Percentiles rank a stretch among this genome's conserved stretches.
Conservation (phyloP, 2,329 filamentous ascomycete genomes). For the Beauveria varroae region DNA sequence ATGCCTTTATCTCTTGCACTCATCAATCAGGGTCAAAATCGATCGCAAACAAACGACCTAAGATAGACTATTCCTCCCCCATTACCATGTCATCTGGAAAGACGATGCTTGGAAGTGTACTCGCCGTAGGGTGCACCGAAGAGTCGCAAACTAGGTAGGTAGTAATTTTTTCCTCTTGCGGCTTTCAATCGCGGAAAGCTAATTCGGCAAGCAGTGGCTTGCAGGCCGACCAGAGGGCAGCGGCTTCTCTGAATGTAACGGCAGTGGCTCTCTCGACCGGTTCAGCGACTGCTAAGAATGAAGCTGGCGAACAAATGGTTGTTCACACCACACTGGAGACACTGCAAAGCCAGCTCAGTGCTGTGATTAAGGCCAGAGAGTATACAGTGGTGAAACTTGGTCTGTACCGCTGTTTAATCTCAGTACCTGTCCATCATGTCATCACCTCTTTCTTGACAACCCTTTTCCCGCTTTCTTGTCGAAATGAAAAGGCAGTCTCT, state of each 20-base stretch:
- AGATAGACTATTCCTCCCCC: not conserved
- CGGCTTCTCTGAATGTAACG: not conserved
- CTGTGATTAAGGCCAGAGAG: not conserved
- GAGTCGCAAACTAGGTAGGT: not conserved
- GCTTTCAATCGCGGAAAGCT: not conserved
- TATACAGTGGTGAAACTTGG: not conserved
- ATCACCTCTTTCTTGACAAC: not conserved
- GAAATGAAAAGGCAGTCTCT: not conserved
- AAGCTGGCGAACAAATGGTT: not conserved
- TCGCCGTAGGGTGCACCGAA: not conserved
- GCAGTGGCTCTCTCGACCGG: not conserved
- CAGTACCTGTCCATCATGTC: not conserved
- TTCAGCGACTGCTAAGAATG: not conserved
- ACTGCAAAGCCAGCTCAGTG: not conserved
- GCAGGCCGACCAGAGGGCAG: conserved; percentile 6
- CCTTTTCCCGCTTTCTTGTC: not conserved
- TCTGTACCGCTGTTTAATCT: not conserved
- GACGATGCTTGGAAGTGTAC: not conserved
- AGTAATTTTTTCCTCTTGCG: not conserved
- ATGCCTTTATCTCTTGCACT: not conserved
- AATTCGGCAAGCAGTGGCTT: conserved; percentile 4
- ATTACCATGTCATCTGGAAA: not conserved
- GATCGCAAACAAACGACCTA: not conserved
- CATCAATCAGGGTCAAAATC: not conserved
- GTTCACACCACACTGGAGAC: not conserved